A percentile compares a stretch with the other conserved stretches of the same genome.
phyloP scores from a whole-genome alignment of 2,329 filamentous ascomycete genomes.

The Ceratocystis destructans region DNA sequence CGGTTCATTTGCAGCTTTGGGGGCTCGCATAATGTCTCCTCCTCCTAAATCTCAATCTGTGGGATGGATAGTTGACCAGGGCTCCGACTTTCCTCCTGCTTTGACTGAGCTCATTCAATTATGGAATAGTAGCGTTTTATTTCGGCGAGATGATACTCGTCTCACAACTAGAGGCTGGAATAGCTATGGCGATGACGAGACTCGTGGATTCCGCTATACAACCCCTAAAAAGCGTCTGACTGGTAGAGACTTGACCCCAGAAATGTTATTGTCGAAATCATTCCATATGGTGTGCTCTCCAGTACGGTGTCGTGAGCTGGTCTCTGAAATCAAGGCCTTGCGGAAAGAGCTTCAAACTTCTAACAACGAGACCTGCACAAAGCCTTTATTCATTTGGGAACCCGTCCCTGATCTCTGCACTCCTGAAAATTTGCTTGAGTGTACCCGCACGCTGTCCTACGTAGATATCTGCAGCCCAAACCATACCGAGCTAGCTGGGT shows the following conservation, averaged over 20 bases:
- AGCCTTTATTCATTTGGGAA: slow-evolving; percentile 82
- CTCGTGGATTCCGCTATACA: slow-evolving; percentile 68
- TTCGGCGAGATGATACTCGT: slow-evolving; percentile 51
- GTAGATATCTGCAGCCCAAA: slow-evolving; percentile 64
- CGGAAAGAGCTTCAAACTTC: slow-evolving; percentile 28
- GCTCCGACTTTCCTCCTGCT: slow-evolving; percentile 66
- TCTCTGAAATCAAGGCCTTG: slow-evolving; percentile 52
- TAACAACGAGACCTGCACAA: slow-evolving; percentile 29
- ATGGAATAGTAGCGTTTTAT: slow-evolving; percentile 62
- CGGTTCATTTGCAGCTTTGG: slow-evolving; percentile 73
- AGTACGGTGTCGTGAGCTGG: slow-evolving; percentile 59
- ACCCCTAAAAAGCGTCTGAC: slow-evolving; percentile 77
- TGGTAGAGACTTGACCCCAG: slow-evolving; percentile 51
- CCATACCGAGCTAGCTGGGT: slow-evolving; percentile 71
- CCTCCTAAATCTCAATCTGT: slow-evolving; percentile 46
- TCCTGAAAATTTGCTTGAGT: slow-evolving; percentile 51
- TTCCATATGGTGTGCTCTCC: slow-evolving; percentile 86
- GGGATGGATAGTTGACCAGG: slow-evolving; percentile 84
- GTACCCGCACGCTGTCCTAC: slow-evolving; percentile 47
- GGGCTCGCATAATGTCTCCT: slow-evolving; percentile 77
- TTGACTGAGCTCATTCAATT: slow-evolving; percentile 50
- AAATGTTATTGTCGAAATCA: slow-evolving; percentile 55
- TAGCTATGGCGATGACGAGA: slow-evolving; percentile 61
- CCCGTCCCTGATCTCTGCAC: slow-evolving; percentile 81
- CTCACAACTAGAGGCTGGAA: slow-evolving; percentile 89